phyloP scores from a whole-genome alignment of 345 rosid species.

The Syzygium aqueum region DNA sequence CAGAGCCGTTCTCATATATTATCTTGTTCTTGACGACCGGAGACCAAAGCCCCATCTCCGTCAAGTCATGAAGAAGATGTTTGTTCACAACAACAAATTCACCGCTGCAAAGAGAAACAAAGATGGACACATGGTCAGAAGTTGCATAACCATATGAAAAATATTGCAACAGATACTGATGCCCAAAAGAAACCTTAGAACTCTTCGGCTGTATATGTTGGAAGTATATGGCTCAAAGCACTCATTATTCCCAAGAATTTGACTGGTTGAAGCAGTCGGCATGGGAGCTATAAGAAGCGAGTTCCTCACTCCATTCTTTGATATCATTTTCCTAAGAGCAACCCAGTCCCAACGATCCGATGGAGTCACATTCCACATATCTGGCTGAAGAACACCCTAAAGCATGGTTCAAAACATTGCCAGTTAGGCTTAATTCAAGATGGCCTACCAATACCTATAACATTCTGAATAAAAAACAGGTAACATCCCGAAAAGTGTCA shows the following conservation, averaged over 20 bases:
- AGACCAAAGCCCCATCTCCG: conserved; percentile 89
- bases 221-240: conserved; percentile 96
- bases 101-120: conserved; percentile 37
- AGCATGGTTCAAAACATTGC: not conserved
- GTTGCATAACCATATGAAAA: not conserved
- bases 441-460: not conserved
- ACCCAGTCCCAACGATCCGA: conserved; percentile 74
- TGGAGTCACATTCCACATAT: conserved; percentile 86
- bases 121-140: not conserved
- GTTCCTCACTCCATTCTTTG: conserved; percentile 75
- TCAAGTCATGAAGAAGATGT: conserved; percentile 88
- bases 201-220: conserved; percentile 86
- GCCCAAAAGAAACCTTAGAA: conserved; percentile 44
- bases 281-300: conserved; percentile 88
- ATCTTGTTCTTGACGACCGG: conserved; percentile 75
- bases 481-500: not conserved
- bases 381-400: conserved; percentile 91
- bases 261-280: conserved; percentile 98
- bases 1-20: conserved; percentile 68
- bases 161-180: not conserved
- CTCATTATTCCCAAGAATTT: conserved; percentile 93
- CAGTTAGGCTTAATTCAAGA: not conserved
- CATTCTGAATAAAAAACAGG: not conserved
- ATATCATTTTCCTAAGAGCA: conserved; percentile 49
- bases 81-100: conserved; percentile 96